Evolutionary conservation across 768 basidiomycete genomes (phyloP).

Genomic region (Hysterangium stoloniferum): DNA sequence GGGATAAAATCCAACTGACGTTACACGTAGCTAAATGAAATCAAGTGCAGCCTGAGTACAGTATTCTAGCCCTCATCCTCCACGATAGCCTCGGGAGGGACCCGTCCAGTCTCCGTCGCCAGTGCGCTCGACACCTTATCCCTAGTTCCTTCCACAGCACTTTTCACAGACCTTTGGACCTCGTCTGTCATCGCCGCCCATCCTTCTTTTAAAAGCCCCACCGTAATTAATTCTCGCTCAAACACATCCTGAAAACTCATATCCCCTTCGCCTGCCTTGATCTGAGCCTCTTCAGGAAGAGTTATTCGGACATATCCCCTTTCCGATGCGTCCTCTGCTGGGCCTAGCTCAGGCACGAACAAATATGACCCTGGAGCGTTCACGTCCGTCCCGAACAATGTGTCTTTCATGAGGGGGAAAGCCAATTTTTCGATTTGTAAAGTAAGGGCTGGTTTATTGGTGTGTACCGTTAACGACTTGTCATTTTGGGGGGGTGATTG

Average conservation of each 20-base stretch:
- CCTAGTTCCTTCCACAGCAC: neutral
- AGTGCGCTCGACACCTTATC: neutral
- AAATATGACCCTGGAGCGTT: neutral
- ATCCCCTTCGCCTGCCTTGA: neutral
- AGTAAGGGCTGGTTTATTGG: neutral
- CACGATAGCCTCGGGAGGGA: neutral
- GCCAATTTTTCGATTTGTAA: slow-evolving; percentile 6
- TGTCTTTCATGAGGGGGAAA: slow-evolving; percentile 4
- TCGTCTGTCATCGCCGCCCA: slow-evolving; percentile 9
- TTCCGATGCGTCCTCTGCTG: neutral
- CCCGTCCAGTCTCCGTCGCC: neutral
- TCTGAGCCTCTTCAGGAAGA: neutral
- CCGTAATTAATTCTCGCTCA: slow-evolving; percentile 1
- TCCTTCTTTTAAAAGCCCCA: slow-evolving; percentile 3
- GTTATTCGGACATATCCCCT: slow-evolving; percentile 4
- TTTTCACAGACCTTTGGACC: neutral
- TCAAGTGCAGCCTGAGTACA: too few relatives aligned
- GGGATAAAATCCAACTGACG: too few relatives aligned
- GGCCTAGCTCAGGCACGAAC: slow-evolving; percentile 3
- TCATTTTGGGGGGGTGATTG: neutral
- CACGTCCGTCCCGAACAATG: slow-evolving; percentile 5
- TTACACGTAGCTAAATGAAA: too few relatives aligned
- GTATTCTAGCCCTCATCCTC: too few relatives aligned
- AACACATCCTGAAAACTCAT: neutral
- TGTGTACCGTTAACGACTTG: neutral